Evolutionary conservation across 2,329 filamentous ascomycete genomes (phyloP).

Genomic region (Cordyceps javanica): DNA sequence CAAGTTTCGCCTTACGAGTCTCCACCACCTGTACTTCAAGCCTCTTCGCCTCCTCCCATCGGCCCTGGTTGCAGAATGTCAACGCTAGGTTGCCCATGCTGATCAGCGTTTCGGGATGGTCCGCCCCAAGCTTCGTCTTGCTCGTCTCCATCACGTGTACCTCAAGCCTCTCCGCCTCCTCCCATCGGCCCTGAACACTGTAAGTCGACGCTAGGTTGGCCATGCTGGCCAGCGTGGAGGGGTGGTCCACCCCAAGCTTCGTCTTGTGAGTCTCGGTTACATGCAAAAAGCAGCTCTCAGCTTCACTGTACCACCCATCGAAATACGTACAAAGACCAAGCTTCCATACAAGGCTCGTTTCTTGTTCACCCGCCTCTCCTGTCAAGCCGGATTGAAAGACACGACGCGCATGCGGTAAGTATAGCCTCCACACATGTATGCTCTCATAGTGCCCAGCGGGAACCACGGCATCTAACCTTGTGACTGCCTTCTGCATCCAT

Average conservation of each 20-base stretch:
- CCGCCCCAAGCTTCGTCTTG: conserved; percentile 13
- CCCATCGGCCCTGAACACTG: conserved; percentile 11
- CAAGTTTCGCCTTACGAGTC: conserved; percentile 12
- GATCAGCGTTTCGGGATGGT: too few relatives aligned
- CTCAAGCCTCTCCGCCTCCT: conserved; percentile 15
- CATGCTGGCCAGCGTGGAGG: neutral
- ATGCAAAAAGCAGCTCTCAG: neutral
- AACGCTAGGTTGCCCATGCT: conserved; percentile 14
- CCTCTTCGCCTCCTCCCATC: conserved; percentile 15
- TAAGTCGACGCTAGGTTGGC: conserved; percentile 9
- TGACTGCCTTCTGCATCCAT: too few relatives aligned
- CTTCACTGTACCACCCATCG: neutral
- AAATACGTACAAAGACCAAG: conserved; percentile 1
- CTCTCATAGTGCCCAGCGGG: too few relatives aligned
- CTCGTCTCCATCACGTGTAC: conserved; percentile 8
- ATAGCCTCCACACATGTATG: neutral
- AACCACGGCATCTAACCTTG: too few relatives aligned
- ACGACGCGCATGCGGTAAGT: conserved; percentile 9
- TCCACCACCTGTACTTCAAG: conserved; percentile 11
- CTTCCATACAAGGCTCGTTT: conserved; percentile 7
- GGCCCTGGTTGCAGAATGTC: conserved; percentile 12
- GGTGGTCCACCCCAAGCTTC: neutral
- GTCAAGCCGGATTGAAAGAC: neutral
- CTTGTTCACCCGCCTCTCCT: neutral
- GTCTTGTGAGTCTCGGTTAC: neutral